Conservation (phyloP, 768 basidiomycete genomes). For the Multifurca ochricompacta region DNA sequence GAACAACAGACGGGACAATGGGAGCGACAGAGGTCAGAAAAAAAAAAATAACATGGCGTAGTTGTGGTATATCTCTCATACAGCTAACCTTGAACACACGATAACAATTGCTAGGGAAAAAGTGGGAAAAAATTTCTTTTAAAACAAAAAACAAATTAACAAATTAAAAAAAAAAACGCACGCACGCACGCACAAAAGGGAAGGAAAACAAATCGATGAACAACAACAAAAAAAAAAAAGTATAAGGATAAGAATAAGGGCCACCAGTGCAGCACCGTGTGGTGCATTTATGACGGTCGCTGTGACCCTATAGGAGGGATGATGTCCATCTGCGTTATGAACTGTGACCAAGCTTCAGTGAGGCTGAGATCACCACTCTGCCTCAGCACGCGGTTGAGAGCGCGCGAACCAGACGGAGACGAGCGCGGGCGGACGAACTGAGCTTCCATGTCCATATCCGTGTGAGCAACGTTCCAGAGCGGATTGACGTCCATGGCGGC, state of each 20-base stretch:
- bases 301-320: background rate
- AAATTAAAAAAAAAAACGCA: too few relatives aligned
- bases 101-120: too few relatives aligned
- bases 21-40: too few relatives aligned
- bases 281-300: background rate
- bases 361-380: constrained; percentile 17
- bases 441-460: background rate
- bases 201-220: too few relatives aligned
- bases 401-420: background rate
- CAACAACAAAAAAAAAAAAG: too few relatives aligned
- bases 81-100: too few relatives aligned
- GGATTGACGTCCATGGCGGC: background rate
- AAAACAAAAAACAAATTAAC: too few relatives aligned
- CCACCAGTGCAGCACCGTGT: background rate
- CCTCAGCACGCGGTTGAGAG: constrained; percentile 10
- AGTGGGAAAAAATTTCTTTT: too few relatives aligned
- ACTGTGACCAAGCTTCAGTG: constrained; percentile 16
- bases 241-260: background rate
- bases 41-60: too few relatives aligned
- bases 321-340: constrained; percentile 14
- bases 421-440: background rate
- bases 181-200: too few relatives aligned
- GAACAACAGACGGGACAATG: too few relatives aligned
- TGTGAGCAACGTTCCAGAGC: constrained; percentile 5
- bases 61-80: too few relatives aligned